Evolutionary conservation across 1,284 basidiomycete species (phyloP), one percentile per base, ranked within the genome.

Genomic region (Cryptococcus deneoformans): DNA sequence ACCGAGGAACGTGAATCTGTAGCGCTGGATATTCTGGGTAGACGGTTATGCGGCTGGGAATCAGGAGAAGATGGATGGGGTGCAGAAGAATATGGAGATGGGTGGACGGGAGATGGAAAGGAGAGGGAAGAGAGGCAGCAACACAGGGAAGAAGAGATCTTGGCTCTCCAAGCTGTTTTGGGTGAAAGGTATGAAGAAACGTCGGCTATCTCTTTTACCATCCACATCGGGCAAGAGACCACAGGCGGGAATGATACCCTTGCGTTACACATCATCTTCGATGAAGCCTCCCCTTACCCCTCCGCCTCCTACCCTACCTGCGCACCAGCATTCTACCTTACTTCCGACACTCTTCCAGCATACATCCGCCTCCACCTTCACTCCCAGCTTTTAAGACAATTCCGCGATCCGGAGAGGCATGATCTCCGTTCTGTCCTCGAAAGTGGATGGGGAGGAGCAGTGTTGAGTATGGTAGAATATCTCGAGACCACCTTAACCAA

Each of bases 321-420:
- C 59, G 80, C 85, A 5, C 91, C 92, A 0, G 77, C 85, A 0
- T 85, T 93, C 74, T 94, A 87, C 71, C 77, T 96, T 56, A 83
- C 87, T 0, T 92, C 91, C 1, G 71, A 78, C 0, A 83, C 83
- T 0, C 79, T 89, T 6, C 85, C 93, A 0, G 83, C 91, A 0
- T 97, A 96, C 73, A 81, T 96, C 60, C 86, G 90, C 38, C 83
- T 97, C 0, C 86, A 95, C 66, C 82, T 96, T 14, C 82, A 92
- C n/a, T 83, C 85, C 2, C 80, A 81, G 43, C 79, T 90, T 12
- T 79, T 90, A 7, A 58, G 70, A 5, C 82, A 81, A 8, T 81
- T 87, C 73, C 77, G 83, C 58, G 76, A 78, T 60, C 69, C 71
- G 1, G 72, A 76, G 51, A 63, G 77, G 12, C 81, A 80, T 2